Evolutionary conservation across 768 basidiomycete genomes (phyloP), one percentile per base, ranked within the genome.

Genomic region (Cyathus striatus): DNA sequence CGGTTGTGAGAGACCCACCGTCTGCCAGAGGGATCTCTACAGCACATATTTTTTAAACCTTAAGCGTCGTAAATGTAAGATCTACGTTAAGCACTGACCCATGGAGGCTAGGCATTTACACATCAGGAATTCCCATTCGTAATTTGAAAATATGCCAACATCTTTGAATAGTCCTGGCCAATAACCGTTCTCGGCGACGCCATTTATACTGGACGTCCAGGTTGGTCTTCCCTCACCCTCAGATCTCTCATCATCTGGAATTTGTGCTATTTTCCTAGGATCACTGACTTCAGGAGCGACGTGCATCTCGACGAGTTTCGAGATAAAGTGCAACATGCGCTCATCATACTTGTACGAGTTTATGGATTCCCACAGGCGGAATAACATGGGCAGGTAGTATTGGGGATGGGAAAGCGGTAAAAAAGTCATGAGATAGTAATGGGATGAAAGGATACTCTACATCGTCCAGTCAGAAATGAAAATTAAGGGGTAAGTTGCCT

Each of bases 291-390:
- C 70, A 41, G 90, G 83, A 53, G 86, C 83, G 49, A 88, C 74
- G 65, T 95, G 92, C 64, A 84, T 72, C 60, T 90, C 85, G 42
- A 84, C 69, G 36, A 95, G 71, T 53, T 76, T 75, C 22, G 89
- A 73, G 46, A 93, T 74, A 58, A 95, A 86, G 44, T 88, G 78
- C 48, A 93, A 71, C 80, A 90, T 90, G 60, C 90, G 77, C 55
- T 91, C 90, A 70, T 93, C 90, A 66, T 82, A 93, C 63, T 83
- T 77, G 60, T 88, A 88, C 44, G 88, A 90, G 66, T 92, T 91
- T 55, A 94, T 70, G 10, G 88, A 85, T 62, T 88, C 83, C 89
- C 90, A 94, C 36, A 91, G 56, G 42, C 85, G 81, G 67, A 93
- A 88, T 42, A 92, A 71, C 76, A 86, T 85, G 41, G 79, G 85